Evolutionary conservation across 768 basidiomycete species (phyloP).

Genomic region (Nevesoporus exiguus): DNA sequence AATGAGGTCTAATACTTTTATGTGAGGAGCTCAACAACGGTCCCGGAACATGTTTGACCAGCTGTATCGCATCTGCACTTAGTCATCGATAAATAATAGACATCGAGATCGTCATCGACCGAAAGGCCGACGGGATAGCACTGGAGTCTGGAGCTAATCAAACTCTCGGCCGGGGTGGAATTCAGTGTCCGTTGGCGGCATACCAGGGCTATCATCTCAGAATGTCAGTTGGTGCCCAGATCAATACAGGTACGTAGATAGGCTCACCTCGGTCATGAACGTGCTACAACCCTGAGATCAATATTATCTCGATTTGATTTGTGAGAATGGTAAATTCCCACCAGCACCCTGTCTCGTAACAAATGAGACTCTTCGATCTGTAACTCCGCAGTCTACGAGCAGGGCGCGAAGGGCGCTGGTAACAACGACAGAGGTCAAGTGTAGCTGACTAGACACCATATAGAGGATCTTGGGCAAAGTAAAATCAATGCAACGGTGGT

Average conservation of each 20-base stretch:
- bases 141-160: too few relatives aligned
- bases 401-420: too few relatives aligned
- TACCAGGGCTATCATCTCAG: too few relatives aligned
- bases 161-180: too few relatives aligned
- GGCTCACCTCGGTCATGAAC: neutral
- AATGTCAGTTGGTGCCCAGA: neutral
- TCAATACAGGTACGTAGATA: neutral
- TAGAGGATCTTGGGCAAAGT: constrained; percentile 3
- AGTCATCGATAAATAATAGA: neutral
- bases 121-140: neutral
- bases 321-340: too few relatives aligned
- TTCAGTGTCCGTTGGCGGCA: neutral
- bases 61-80: neutral
- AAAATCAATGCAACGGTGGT: neutral
- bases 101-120: neutral
- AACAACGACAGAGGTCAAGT: too few relatives aligned
- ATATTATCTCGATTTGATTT: neutral
- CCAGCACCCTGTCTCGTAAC: too few relatives aligned
- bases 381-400: too few relatives aligned
- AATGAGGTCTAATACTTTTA: neutral
- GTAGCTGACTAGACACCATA: too few relatives aligned
- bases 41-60: neutral
- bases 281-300: neutral
- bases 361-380: too few relatives aligned
- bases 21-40: too few relatives aligned